Conservation (phyloP, 1,284 basidiomycete genomes). For the Bjerkandera adusta region DNA sequence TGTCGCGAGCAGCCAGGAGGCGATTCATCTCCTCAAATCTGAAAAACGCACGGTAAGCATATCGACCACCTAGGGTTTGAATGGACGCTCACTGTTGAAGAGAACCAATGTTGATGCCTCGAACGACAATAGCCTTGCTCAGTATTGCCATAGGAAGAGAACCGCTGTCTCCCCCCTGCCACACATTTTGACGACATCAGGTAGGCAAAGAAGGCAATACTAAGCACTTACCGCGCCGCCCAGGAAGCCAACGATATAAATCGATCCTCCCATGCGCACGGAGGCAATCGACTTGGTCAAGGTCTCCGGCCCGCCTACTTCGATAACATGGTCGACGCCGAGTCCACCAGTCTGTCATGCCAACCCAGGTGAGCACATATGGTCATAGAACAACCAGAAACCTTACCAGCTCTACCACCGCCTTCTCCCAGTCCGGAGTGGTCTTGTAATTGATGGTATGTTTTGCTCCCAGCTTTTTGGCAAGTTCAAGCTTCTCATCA, state of each 20-base stretch:
- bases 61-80: neutral
- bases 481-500: conserved; percentile 37
- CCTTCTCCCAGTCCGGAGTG: conserved; percentile 41
- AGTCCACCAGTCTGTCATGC: conserved; percentile 28
- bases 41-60: neutral
- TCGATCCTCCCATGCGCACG: conserved; percentile 35
- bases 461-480: conserved; percentile 33
- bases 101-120: conserved; percentile 14
- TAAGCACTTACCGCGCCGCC: conserved; percentile 22
- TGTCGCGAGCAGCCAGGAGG: conserved; percentile 30
- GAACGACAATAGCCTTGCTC: conserved; percentile 4
- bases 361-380: neutral
- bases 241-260: conserved; percentile 40
- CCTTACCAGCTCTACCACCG: conserved; percentile 28
- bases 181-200: neutral
- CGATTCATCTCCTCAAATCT: conserved; percentile 38
- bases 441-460: conserved; percentile 38
- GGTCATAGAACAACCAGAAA: neutral
- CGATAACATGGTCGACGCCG: conserved; percentile 44
- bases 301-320: conserved; percentile 42
- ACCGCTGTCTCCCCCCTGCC: neutral
- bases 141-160: conserved; percentile 5
- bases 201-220: neutral
- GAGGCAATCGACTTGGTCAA: conserved; percentile 35
- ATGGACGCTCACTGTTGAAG: conserved; percentile 20